Base-by-base conservation (phyloP, 768 basidiomycete species). In the Artomyces pyxidatus region DNA sequence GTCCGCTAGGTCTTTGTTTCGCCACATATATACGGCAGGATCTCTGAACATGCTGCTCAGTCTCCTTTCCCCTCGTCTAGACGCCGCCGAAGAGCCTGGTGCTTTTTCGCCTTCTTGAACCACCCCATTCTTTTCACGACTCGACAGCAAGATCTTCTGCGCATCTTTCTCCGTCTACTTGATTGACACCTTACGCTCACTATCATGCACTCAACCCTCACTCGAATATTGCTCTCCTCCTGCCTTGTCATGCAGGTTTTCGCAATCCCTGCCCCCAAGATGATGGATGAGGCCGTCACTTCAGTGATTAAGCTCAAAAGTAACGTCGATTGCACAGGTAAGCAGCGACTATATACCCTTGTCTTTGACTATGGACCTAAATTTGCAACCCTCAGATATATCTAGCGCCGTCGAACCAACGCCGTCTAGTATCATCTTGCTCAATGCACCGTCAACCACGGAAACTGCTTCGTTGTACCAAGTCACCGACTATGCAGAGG, bases 31-130 rank as follows among this genome's bases (percentile, higher is more conserved):
- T 19, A 23, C 22, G 21, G 14, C 21, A 26, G 14, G 17, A 23
- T 28, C n/a, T 14, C n/a, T 4, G 9, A 22, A 26, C 17, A 16
- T 16, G 6, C n/a, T 37, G 17, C 44, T 11, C 37, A 9, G 25
- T 42, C 44, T 17, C 32, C 19, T 2, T 28, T 37, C 27, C 14
- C 26, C 17, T 17, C 9, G 47, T 49, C 53, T 52, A 40, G 53
- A 54, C 37, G 53, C 50, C 47, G 23, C 23, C n/a, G n/a, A n/a
- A 43, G 41, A 37, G 53, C 53, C 53, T 5, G 53, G 53, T 21
- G 53, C 53, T 30, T 45, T 37, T 19, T 37, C 35, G 22, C 30
- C 25, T 32, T 8, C 17, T 37, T 11, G 37, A 22, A 11, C 50
- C n/a, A 40, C 35, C 44, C 4, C 6, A n/a, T 10, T 16, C 14